Evolutionary conservation across 805 yeast genomes (phyloP), one percentile per base, ranked within the genome.

Genomic region (Zygosaccharomyces gambellarensis): DNA sequence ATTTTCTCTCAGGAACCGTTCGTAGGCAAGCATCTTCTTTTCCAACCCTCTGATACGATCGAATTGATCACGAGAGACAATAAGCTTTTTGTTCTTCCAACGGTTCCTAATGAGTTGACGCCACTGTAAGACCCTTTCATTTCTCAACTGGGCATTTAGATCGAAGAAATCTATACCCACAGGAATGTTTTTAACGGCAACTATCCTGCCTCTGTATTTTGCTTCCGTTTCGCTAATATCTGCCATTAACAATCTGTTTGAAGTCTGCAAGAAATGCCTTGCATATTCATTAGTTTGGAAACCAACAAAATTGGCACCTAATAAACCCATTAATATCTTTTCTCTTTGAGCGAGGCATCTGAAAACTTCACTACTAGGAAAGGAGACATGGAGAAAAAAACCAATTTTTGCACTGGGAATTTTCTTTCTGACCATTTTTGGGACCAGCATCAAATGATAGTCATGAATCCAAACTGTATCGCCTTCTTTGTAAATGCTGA

Each of bases 311-410:
- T 88, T 89, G 1, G 98, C 90, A 10, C 96, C 98, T 28, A 94
- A 71, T 70, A 92, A 75, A 19, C 99, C 99, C 52, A 78, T 75
- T 12, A 94, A 71, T 11, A 94, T 74, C 10, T 78, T 78, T 44
- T 80, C 82, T 59, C 99, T 77, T 60, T 89, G 94, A 1, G 98
- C 96, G 53, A 92, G 78, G 60, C 97, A 90, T 55, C 98, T 77
- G 70, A 90, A 94, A 2, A 92, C 96, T 66, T 92, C 99, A 49
- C 92, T 82, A 3, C 96, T 87, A 7, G 99, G 99, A 72, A 92
- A 92, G 1, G 98, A 86, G 11, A 92, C 87, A 62, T 94, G 99
- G 49, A 94, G 72, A 68, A 90, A 94, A 58, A 90, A 86, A 0
- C 97, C 97, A 57, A 94, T 90, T 54, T 85, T 81, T 1, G 96